Percentiles rank a stretch among this genome's conserved stretches.
Evolutionary conservation across 768 basidiomycete genomes (phyloP).

Genomic region (Porphyrellus cyaneotinctus): DNA sequence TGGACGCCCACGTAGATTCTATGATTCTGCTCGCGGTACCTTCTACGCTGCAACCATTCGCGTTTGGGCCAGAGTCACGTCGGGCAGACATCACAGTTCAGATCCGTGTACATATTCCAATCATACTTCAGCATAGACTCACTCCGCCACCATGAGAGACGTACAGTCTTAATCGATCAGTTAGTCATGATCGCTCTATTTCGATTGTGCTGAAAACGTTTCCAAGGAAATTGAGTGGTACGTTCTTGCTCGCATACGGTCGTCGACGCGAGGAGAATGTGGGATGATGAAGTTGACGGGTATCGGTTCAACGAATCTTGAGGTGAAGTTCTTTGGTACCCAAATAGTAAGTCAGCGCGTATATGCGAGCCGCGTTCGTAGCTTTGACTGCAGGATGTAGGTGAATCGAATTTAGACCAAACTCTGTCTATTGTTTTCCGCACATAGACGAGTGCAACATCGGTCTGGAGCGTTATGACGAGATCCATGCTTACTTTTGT

Average conservation of each 20-base stretch:
- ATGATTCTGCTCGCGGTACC: constrained; percentile 84
- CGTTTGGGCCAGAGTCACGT: constrained; percentile 64
- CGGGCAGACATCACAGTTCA: constrained; percentile 72
- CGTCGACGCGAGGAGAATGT: constrained; percentile 69
- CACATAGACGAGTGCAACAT: too few species aligned
- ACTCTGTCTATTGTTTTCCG: too few species aligned
- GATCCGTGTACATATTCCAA: constrained; percentile 79
- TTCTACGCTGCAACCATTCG: constrained; percentile 63
- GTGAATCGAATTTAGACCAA: too few species aligned
- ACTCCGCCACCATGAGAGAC: constrained; percentile 91
- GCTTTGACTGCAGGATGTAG: too few species aligned
- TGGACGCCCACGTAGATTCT: constrained; percentile 80
- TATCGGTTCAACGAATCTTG: too few species aligned
- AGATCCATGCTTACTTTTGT: too few species aligned
- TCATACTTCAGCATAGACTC: constrained; percentile 84
- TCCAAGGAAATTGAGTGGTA: too few species aligned
- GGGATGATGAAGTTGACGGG: constrained; percentile 64
- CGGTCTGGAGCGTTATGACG: too few species aligned
- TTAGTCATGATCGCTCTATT: background rate
- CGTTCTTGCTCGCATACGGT: constrained; percentile 75
- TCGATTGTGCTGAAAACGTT: constrained; percentile 46
- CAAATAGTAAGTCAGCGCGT: too few species aligned
- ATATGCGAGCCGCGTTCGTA: background rate
- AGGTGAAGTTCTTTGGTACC: too few species aligned
- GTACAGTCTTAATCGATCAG: too few species aligned